Conservation (phyloP, 2,329 filamentous ascomycete species). For the Aspergillus sp. region DNA sequence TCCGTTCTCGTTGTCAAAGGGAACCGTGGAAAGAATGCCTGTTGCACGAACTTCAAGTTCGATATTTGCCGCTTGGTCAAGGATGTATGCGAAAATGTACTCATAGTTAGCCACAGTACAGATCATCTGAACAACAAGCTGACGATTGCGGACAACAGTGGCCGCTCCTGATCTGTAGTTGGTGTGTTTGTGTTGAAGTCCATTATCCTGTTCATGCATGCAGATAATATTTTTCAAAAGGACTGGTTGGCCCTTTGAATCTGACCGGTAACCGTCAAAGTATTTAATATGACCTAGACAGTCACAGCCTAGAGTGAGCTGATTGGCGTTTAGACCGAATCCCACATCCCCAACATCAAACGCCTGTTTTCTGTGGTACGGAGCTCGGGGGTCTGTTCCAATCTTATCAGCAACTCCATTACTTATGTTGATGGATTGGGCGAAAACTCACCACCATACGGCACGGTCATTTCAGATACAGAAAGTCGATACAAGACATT, state of each 20-base stretch:
- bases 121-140: conserved; percentile 68
- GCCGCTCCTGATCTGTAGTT: conserved; percentile 67
- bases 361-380: conserved; percentile 68
- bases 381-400: conserved; percentile 62
- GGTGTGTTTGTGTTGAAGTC: conserved; percentile 70
- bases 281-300: conserved; percentile 71
- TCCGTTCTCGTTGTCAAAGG: conserved; percentile 61
- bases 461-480: conserved; percentile 65
- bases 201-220: conserved; percentile 69
- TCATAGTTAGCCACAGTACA: conserved; percentile 73
- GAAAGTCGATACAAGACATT: conserved; percentile 66
- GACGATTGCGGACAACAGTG: conserved; percentile 62
- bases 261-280: conserved; percentile 57
- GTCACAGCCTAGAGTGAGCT: conserved; percentile 68
- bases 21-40: conserved; percentile 66
- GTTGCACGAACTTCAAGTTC: conserved; percentile 68
- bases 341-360: conserved; percentile 70
- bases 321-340: conserved; percentile 67
- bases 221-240: conserved; percentile 67
- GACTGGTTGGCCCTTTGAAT: conserved; percentile 59
- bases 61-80: conserved; percentile 69
- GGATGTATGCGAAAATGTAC: conserved; percentile 70
- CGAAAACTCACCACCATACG: conserved; percentile 37
- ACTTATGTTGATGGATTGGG: background rate
- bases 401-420: background rate